Evolutionary conservation across 352 stramenopile genomes (phyloP).

Genomic region (Pythium scleroteichum): DNA sequence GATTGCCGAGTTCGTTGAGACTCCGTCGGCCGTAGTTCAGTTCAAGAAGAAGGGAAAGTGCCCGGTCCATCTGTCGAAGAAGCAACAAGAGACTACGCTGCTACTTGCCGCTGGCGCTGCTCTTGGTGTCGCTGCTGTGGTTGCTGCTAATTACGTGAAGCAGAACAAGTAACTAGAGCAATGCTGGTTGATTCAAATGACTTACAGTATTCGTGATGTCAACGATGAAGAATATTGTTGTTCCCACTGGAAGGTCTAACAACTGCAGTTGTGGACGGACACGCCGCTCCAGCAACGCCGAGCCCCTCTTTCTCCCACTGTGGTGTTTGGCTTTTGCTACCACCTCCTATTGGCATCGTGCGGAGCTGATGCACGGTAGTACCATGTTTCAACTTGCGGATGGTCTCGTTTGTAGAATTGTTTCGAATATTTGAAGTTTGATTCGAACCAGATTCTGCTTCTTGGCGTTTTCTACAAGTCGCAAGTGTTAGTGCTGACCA

Average conservation of each 20-base stretch:
- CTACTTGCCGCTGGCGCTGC: slow-evolving; percentile 36
- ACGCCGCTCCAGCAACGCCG: slow-evolving; percentile 44
- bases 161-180: slow-evolving; percentile 37
- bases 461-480: slow-evolving; percentile 44
- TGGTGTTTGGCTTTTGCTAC: slow-evolving; percentile 9
- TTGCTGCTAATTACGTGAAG: slow-evolving; percentile 43
- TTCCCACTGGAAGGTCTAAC: slow-evolving; percentile 29
- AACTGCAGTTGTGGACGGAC: slow-evolving; percentile 23
- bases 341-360: slow-evolving; percentile 36
- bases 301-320: slow-evolving; percentile 32
- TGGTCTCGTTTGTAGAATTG: slow-evolving; percentile 32
- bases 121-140: slow-evolving; percentile 40
- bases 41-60: slow-evolving; percentile 62
- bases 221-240: slow-evolving; percentile 22
- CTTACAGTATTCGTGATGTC: too few relatives aligned
- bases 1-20: slow-evolving; percentile 93
- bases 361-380: slow-evolving; percentile 46
- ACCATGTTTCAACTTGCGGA: slow-evolving; percentile 46
- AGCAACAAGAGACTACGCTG: slow-evolving; percentile 21
- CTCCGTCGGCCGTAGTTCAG: slow-evolving; percentile 54
- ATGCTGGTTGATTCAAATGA: background rate
- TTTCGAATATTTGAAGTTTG: background rate
- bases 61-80: background rate
- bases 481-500: too few relatives aligned
- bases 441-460: slow-evolving; percentile 24